These are phyloP conservation scores for Neolentinus lepideus DNA, from an alignment of 1,284 basidiomycete genomes.

Conservation along the genomic window DNA sequence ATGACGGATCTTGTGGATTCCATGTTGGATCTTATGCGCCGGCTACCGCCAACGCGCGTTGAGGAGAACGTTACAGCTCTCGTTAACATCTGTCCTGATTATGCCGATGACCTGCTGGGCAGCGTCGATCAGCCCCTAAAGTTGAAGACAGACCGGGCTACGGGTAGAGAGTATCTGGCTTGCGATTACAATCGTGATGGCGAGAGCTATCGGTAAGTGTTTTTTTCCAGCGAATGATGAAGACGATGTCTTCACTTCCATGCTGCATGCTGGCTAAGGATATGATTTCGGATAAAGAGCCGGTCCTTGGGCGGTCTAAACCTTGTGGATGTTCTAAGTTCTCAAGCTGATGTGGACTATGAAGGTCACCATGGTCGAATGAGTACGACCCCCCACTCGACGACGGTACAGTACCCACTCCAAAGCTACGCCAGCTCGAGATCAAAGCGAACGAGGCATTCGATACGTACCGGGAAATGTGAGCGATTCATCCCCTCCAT, in stretches of 20 bases:
- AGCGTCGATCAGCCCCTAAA: conserved; percentile 94
- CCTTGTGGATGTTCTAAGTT: no score
- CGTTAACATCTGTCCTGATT: conserved; percentile 83
- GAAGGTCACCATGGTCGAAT: conserved; percentile 95
- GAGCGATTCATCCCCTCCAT: conserved; percentile 17
- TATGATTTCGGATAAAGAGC: no score
- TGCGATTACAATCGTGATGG: conserved; percentile 99
- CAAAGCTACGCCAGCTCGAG: conserved; percentile 87
- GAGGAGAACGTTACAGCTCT: conserved; percentile 85
- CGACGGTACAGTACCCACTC: conserved; percentile 81
- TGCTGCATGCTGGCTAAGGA: neutral
- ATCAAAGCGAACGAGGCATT: conserved; percentile 94
- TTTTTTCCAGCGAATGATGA: neutral
- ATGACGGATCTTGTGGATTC: conserved; percentile 80
- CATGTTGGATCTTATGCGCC: conserved; percentile 93
- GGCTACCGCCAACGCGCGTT: conserved; percentile 88
- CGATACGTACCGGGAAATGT: conserved; percentile 96
- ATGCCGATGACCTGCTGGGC: conserved; percentile 91
- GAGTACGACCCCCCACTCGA: conserved; percentile 86
- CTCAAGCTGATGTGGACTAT: neutral
- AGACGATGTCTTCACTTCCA: neutral
- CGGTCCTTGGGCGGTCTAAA: no score
- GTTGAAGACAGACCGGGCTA: conserved; percentile 71
- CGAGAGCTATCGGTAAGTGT: conserved; percentile 79
- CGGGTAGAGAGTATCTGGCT: conserved; percentile 85